Evolutionary conservation across 208 protist genomes (phyloP).

Genomic region (Trypanosoma avium): DNA sequence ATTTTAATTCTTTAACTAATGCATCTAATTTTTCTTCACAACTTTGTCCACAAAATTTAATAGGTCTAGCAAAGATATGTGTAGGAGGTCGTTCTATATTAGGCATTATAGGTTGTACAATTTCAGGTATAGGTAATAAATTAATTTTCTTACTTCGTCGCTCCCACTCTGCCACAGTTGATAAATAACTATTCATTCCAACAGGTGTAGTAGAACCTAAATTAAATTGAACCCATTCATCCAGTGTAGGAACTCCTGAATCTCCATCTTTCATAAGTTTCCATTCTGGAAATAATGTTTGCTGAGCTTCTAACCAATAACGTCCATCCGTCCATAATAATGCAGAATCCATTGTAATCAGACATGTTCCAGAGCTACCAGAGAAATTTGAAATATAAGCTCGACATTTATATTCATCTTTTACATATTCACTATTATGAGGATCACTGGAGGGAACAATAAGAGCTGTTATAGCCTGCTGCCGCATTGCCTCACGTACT

Average conservation of each 20-base stretch:
- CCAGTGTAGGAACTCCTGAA: conserved; percentile 53
- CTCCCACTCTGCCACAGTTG: conserved; percentile 81
- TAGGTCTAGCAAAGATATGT: conserved; percentile 43
- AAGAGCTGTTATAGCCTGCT: conserved; percentile 69
- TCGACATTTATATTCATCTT: conserved; percentile 81
- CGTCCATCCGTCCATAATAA: conserved; percentile 97
- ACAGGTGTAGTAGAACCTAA: conserved; percentile 43
- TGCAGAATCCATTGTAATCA: conserved; percentile 76
- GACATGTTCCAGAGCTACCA: conserved; percentile 92
- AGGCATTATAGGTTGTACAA: conserved; percentile 52
- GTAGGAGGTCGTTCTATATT: conserved; percentile 9
- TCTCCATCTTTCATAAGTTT: conserved; percentile 83
- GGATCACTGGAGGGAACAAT: conserved; percentile 92
- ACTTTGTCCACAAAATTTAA: conserved; percentile 67
- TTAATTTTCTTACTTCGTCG: conserved; percentile 47
- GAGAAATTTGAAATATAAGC: conserved; percentile 95
- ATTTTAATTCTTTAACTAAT: conserved; percentile 48
- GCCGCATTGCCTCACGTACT: conserved; percentile 79
- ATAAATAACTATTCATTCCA: conserved; percentile 69
- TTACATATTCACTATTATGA: conserved; percentile 97
- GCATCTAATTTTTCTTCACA: conserved; percentile 53
- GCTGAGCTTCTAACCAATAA: conserved; percentile 94
- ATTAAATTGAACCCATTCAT: conserved; percentile 63
- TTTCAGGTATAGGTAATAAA: conserved; percentile 61
- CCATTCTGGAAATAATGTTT: conserved; percentile 82